A percentile compares a stretch with the other conserved stretches of the same genome.
phyloP scores from a whole-genome alignment of 1,139 yeast genomes.

The Trichomonascaceae sp. region DNA sequence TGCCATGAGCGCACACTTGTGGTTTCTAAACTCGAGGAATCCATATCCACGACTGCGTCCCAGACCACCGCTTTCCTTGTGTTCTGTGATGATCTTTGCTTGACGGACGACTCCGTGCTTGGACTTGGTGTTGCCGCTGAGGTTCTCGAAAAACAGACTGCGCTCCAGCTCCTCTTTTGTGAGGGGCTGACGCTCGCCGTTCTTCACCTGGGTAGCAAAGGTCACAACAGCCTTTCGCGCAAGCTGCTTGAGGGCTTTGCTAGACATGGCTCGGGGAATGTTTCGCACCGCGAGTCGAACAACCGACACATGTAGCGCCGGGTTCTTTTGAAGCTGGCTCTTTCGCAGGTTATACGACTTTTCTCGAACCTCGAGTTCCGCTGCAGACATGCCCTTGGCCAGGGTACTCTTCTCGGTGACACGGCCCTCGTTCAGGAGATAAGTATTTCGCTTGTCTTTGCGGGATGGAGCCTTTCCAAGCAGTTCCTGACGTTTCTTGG shows the following conservation, averaged over 20 bases:
- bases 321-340: slow-evolving; percentile 81
- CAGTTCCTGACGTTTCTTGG: slow-evolving; percentile 56
- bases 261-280: slow-evolving; percentile 83
- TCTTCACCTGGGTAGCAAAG: slow-evolving; percentile 85
- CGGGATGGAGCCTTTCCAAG: slow-evolving; percentile 73
- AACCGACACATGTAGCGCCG: slow-evolving; percentile 77
- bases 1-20: slow-evolving; percentile 89
- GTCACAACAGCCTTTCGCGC: slow-evolving; percentile 92
- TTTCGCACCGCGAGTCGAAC: slow-evolving; percentile 92
- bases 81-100: slow-evolving; percentile 85
- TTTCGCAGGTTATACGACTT: slow-evolving; percentile 78
- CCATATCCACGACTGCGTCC: slow-evolving; percentile 98
- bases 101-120: slow-evolving; percentile 86
- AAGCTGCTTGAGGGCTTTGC: slow-evolving; percentile 75
- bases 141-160: slow-evolving; percentile 55
- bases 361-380: slow-evolving; percentile 81
- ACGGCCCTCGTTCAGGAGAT: slow-evolving; percentile 86
- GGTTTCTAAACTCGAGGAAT: slow-evolving; percentile 85
- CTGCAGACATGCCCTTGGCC: slow-evolving; percentile 50
- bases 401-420: slow-evolving; percentile 69
- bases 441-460: slow-evolving; percentile 74
- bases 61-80: slow-evolving; percentile 70
- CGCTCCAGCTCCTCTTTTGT: slow-evolving; percentile 81
- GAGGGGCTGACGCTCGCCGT: slow-evolving; percentile 64
- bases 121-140: slow-evolving; percentile 39